phyloP scores from a whole-genome alignment of 805 yeast genomes.

The Teunomyces cretensis region DNA sequence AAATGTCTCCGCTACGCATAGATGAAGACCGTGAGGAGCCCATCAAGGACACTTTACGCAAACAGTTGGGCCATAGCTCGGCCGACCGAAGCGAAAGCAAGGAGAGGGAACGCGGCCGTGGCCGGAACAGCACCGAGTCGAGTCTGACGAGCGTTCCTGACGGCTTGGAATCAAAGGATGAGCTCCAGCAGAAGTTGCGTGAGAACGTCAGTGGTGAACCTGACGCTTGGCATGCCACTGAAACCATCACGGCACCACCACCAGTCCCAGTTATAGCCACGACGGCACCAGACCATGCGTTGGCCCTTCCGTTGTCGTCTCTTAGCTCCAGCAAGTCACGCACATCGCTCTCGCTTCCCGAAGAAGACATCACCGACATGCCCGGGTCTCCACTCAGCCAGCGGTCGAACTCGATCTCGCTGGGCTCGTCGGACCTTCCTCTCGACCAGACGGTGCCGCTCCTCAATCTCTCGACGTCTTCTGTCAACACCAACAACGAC shows the following conservation, averaged over 20 bases:
- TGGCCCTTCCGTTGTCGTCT: too few relatives aligned
- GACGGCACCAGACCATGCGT: too few relatives aligned
- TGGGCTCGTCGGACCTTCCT: background rate
- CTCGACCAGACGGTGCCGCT: constrained; percentile 33
- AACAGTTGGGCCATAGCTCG: constrained; percentile 10
- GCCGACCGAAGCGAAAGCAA: too few relatives aligned
- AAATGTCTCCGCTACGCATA: constrained; percentile 24
- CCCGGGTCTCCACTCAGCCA: constrained; percentile 13
- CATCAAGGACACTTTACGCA: constrained; percentile 14
- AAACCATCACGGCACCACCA: too few relatives aligned
- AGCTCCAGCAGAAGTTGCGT: background rate
- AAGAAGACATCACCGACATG: constrained; percentile 18
- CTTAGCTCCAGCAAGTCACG: too few relatives aligned
- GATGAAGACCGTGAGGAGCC: constrained; percentile 15
- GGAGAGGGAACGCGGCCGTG: background rate
- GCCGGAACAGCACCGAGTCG: background rate
- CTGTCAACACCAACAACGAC: constrained; percentile 9
- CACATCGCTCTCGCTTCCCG: background rate
- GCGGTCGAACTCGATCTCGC: constrained; percentile 4
- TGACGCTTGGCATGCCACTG: too few relatives aligned
- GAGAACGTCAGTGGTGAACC: too few relatives aligned
- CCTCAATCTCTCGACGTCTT: constrained; percentile 24
- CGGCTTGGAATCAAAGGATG: background rate
- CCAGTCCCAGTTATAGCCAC: too few relatives aligned
- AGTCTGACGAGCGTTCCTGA: too few relatives aligned